Evolutionary conservation across 306 rosid genomes (phyloP), one percentile per base, ranked within the genome.

Genomic region (Purshia tridentata): DNA sequence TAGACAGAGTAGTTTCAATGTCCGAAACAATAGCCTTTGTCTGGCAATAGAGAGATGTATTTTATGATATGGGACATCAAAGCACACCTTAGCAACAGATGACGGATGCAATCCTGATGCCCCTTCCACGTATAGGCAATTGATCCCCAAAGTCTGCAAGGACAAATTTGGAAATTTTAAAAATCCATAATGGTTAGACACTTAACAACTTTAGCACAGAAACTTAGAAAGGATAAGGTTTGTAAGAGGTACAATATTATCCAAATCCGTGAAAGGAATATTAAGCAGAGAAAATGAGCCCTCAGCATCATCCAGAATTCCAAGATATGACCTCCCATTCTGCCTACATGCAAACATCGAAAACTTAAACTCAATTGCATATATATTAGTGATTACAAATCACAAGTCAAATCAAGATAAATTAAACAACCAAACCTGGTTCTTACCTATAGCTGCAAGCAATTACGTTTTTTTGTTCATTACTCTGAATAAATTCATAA

Each of bases 191-290:
- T 42, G 46, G 23, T 79, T 67, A n/a, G 55, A 48, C 37, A 65
- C 56, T 65, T 20, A 68, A 74, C n/a, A 66, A 71, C 45, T 67
- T 9, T 67, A 4, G 63, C 11, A 47, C 65, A 47, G 59, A 19
- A 70, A 58, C 67, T 22, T 47, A 18, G n/a, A 4, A 60, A 61
- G 66, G 68, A 77, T 73, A 61, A 55, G 75, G 48, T 67, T 81
- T 74, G 48, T n/a, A 47, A 47, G 44, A 60, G 35, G 64, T 94
- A 94, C 97, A 72, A 94, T 88, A 82, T 90, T 84, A 55, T 90
- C 81, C n/a, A 94, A 75, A 78, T 91, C 91, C 10, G 97, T 94
- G 88, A 83, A 91, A 76, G 99, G 98, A 81, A 89, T 83, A 76
- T 90, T 88, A 59, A 94, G 89, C 72, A 83, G 57, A 69, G 81